Percentiles rank a stretch among this genome's conserved stretches.
Evolutionary conservation across 495 filamentous ascomycete genomes (phyloP).

Genomic region (Astrothelium subdiscretum): DNA sequence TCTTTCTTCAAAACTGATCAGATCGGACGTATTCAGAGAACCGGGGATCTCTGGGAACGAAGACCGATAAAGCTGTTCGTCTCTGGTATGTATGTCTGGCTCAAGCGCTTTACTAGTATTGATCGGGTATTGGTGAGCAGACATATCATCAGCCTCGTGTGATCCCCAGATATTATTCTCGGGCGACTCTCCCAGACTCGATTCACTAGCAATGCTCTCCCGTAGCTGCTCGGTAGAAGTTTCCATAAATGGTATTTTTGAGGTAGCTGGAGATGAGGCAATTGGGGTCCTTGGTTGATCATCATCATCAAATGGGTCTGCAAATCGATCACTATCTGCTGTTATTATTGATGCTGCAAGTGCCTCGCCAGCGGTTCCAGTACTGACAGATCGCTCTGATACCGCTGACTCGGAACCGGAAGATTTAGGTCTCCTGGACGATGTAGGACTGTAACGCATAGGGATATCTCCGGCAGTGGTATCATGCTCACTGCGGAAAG

Average conservation of each 20-base stretch:
- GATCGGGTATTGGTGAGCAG: not conserved
- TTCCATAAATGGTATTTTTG: not conserved
- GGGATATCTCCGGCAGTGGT: not conserved
- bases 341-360: constrained; percentile 7
- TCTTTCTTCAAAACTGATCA: not conserved
- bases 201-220: not conserved
- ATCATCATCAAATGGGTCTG: constrained; percentile 7
- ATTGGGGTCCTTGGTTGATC: not conserved
- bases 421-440: not conserved
- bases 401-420: not conserved
- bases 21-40: not conserved
- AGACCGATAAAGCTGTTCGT: not conserved
- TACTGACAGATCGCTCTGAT: not conserved
- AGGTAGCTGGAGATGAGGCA: not conserved
- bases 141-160: not conserved
- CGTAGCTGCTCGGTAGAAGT: not conserved
- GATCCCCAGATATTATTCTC: not conserved
- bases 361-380: not conserved
- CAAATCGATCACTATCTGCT: constrained; percentile 8
- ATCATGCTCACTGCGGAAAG: not conserved
- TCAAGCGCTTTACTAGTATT: not conserved
- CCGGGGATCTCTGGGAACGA: not conserved
- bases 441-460: not conserved
- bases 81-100: not conserved
- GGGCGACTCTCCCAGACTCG: not conserved